Base-by-base conservation (phyloP, 352 stramenopile species). In the Globisporangium emineosum region DNA sequence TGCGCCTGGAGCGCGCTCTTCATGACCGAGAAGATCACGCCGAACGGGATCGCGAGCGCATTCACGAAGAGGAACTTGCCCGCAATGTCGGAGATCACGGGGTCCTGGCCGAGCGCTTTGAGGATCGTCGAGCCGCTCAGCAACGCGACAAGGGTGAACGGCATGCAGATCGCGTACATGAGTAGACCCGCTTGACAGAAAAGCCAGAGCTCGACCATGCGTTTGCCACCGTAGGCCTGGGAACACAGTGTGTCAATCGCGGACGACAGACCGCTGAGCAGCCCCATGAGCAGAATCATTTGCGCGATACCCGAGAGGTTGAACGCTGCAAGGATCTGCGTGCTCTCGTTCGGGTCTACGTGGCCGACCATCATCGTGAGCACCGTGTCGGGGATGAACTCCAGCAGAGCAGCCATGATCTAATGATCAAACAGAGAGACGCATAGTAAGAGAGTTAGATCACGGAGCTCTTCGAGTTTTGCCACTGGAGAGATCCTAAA, bases 201-300 rank as follows among this genome's bases (percentile, higher is more conserved):
- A 53, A 86, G 67, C 73, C 83, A 89, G 54, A 91, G 67, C 57
- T 90, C 78, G 10, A 69, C 62, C 61, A 80, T 70, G 43, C 76
- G 73, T 47, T 80, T 82, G 57, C 69, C 83, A 19, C 83, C 83
- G 58, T 84, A 90, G 5, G 86, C 83, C 37, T 91, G 77, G 9
- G 75, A 75, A 55, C 82, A 93, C 13, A 95, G 69, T 62, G 86
- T 95, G 65, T 95, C 86, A 40, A 95, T 69, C 7, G 81, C 84
- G 15, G 79, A 88, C 6, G 83, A 73, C 0, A 92, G 68, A 45
- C 37, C 37, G 3, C 5, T 45, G 37, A 45, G 15, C 6, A 45
- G 5, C 8, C 37, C 37, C 5, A 0, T 15, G 37, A 45, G 37
- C 12, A 45, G 37, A 45, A 45, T 1, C 37, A 15, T 8, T 15